Base-by-base conservation (phyloP, 1,139 yeast genomes). In the Candida pseudoviswanathii region DNA sequence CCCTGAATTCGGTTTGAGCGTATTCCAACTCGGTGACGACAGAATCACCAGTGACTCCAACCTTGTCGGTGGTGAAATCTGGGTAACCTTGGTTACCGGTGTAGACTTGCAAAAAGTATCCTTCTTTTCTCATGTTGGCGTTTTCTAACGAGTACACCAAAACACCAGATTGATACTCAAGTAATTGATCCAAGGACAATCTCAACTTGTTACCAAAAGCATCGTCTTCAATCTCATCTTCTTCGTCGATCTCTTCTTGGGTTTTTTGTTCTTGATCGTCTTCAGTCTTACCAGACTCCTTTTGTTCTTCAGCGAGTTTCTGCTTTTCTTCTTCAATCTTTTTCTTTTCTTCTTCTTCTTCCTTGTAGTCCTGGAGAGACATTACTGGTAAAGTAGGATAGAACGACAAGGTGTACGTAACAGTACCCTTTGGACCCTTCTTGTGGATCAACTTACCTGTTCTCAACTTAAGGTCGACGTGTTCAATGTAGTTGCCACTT, bases 401-500 rank as follows among this genome's bases (percentile, higher is more conserved):
- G 74, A 94, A 94, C 2, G 95, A 80, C 47, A 88, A 72, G 9
- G 84, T 77, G 66, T 89, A 94, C 10, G 83, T 78, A 34, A 94
- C 75, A 22, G 78, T 69, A 63, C 99, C 99, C 71, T 88, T 88
- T 41, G 96, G 84, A 16, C 94, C 91, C 63, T 85, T 87, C 58
- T 79, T 83, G 60, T 84, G 82, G 41, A 86, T 80, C 57, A 94
- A 75, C 56, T 81, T 80, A 45, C 85, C 84, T 6, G 76, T 77
- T 59, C 86, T 79, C 55, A 78, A 71, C 49, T 83, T 81, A 9
- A 77, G 71, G 55, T 84, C 86, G 43, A 80, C 71, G 54, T 80
- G 74, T 60, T 85, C 89, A 49, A 82, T 66, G 59, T 86, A 89
- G 52, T 81, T 77, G 11, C 89, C 90, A 50, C 77, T 75, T 51